Evolutionary conservation across 306 rosid species (phyloP), one percentile per base, ranked within the genome.

Genomic region (Trifolium pratense): DNA sequence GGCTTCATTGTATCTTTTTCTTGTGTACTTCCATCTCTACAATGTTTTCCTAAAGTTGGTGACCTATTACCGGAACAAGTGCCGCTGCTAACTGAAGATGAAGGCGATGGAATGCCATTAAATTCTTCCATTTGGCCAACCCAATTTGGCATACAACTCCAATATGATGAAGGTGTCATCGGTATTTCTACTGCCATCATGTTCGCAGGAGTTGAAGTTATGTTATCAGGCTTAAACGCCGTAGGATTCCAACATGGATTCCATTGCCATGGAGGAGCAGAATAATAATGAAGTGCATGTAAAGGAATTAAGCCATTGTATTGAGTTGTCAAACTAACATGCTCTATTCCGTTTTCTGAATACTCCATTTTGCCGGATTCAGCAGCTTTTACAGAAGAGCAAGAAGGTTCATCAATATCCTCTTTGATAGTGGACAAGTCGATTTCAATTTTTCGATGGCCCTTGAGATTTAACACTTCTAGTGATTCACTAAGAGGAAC

Each of bases 21-120:
- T 37, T 8, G 68, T 17, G 58, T 65, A 75, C 76, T 83, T 74
- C 78, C 75, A 64, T 85, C 90, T 82, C 92, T 86, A 48, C 79
- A 84, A 88, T 88, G 88, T 75, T 86, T 85, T 46, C 92, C 90
- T 58, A 85, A 81, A 49, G 81, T 79, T 59, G 81, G 84, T 1
- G 79, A 83, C 80, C 74, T 79, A 68, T 73, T 79, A 58, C 83
- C 77, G 12, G 84, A 79, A 73, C 73, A 75, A 23, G 70, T 69
- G 46, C 75, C 67, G 56, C 66, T 73, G 66, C 65, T 52, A 56
- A 62, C 73, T 34, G 82, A 83, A 59, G 85, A 79, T 69, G 82
- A 68, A 74, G 84, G 79, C 52, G 84, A 68, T 79, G 79, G 49
- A 51, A 75, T 72, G 26, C 85, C 82, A 25, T 76, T 57, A 37